Evolutionary conservation across 2,329 filamentous ascomycete species (phyloP).

Genomic region (Diaporthe sp.): DNA sequence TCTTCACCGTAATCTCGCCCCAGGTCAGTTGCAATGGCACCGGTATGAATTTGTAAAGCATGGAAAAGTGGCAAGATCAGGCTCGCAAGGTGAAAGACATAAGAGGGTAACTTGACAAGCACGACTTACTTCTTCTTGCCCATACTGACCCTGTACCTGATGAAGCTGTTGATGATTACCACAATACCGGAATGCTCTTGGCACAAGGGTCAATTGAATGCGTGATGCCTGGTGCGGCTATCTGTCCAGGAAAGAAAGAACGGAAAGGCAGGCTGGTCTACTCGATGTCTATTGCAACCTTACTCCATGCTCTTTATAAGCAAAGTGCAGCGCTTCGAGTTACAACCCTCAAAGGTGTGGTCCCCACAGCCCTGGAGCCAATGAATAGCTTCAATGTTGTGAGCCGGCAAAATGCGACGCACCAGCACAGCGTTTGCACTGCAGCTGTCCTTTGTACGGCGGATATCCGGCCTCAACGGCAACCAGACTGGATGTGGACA

Average conservation of each 20-base stretch:
- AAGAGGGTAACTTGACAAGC: neutral
- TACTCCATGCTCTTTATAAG: neutral
- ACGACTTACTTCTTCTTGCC: neutral
- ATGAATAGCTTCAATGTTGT: neutral
- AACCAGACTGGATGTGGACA: neutral
- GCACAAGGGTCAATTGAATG: neutral
- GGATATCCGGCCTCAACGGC: neutral
- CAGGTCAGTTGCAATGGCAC: neutral
- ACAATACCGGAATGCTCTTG: neutral
- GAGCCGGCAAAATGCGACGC: neutral
- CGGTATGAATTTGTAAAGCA: neutral
- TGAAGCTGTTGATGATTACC: neutral
- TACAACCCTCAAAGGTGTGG: neutral
- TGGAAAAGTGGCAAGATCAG: neutral
- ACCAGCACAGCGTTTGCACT: neutral
- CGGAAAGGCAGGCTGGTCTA: too few relatives aligned
- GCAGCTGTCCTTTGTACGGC: neutral
- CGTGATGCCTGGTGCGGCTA: neutral
- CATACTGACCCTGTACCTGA: neutral
- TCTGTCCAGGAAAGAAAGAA: neutral
- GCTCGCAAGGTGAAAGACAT: neutral
- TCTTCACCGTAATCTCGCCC: neutral
- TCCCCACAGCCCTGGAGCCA: neutral
- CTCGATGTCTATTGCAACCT: neutral
- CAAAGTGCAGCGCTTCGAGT: neutral